Evolutionary conservation across 208 protist genomes (phyloP), one percentile per base, ranked within the genome.

Genomic region (Leishmania guyanensis): DNA sequence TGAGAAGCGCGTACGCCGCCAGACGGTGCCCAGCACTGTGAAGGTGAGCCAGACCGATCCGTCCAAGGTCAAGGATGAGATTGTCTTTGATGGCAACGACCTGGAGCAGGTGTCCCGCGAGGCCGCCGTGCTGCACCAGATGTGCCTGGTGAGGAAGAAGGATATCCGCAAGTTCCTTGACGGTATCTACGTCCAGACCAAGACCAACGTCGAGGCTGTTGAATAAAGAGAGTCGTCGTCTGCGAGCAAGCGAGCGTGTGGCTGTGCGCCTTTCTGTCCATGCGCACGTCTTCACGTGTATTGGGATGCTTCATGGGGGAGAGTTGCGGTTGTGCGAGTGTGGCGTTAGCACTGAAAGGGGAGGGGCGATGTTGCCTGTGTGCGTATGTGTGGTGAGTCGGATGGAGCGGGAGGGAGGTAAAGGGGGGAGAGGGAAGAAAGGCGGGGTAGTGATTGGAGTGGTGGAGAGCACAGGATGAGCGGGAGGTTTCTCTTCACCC

Each of bases 131-230:
- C 98, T 99, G 91, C 97, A 99, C 81, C 90, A 99, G 90, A 91
- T 97, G 73, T 97, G 91, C 86, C 81, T 98, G 71, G 98, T 99
- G 72, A 98, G 97, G 90, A 97, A 99, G 80, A 99, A 99, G 95
- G 99, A 99, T 99, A 99, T 99, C 92, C 98, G 99, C 94, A 99
- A 99, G 98, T 99, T 99, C 98, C 90, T 99, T 17, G 99, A 99
- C 92, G 99, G 99, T 97, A 98, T 99, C 89, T 99, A 99, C 90
- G 98, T 99, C 48, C 96, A 95, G 88, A 97, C 98, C 72, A 99
- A 98, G 91, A 95, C 95, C 74, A 93, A 94, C 90, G 87, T 99
- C 69, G 86, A 93, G 71, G 91, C 80, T 36, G 89, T 89, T 3
- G 91, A 95, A 74, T 92, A 90, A 84, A 75, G 4, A 36, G 46